phyloP scores from a whole-genome alignment of 1,139 yeast species.

The Arxiozyma telluris region DNA sequence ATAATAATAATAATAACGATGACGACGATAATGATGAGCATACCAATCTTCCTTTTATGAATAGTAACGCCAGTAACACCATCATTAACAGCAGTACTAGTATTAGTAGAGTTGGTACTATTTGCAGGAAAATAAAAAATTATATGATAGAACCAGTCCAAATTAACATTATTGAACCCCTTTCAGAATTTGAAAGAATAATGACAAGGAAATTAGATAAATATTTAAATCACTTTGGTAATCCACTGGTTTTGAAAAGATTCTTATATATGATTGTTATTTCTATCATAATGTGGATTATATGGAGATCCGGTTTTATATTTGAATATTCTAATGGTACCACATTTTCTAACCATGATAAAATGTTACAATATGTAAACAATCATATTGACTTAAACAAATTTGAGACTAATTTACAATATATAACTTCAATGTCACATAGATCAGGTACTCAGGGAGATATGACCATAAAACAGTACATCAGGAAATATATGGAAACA shows the following conservation, averaged over 20 bases:
- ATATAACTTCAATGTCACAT: conserved; percentile 77
- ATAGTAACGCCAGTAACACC: neutral
- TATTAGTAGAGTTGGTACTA: conserved; percentile 6
- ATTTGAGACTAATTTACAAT: conserved; percentile 64
- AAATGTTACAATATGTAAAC: conserved; percentile 41
- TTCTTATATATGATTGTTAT: conserved; percentile 60
- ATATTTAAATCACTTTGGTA: conserved; percentile 57
- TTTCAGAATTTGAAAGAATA: conserved; percentile 23
- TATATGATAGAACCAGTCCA: conserved; percentile 19
- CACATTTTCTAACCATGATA: conserved; percentile 52
- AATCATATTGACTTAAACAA: conserved; percentile 46
- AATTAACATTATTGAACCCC: conserved; percentile 21
- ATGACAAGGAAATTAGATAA: conserved; percentile 43
- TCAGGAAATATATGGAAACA: conserved; percentile 47
- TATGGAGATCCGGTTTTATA: conserved; percentile 48
- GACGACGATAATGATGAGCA: neutral
- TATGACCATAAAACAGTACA: conserved; percentile 54
- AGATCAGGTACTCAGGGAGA: conserved; percentile 85
- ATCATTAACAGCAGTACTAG: conserved; percentile 6
- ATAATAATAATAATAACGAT: too few species aligned
- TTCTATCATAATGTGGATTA: conserved; percentile 43
- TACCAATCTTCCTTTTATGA: neutral
- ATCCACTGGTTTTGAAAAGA: conserved; percentile 76
- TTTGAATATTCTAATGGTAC: conserved; percentile 46
- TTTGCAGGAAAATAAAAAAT: conserved; percentile 5